Base-by-base conservation (phyloP, 208 protist species). In the Trypanosomatidae sp. region DNA sequence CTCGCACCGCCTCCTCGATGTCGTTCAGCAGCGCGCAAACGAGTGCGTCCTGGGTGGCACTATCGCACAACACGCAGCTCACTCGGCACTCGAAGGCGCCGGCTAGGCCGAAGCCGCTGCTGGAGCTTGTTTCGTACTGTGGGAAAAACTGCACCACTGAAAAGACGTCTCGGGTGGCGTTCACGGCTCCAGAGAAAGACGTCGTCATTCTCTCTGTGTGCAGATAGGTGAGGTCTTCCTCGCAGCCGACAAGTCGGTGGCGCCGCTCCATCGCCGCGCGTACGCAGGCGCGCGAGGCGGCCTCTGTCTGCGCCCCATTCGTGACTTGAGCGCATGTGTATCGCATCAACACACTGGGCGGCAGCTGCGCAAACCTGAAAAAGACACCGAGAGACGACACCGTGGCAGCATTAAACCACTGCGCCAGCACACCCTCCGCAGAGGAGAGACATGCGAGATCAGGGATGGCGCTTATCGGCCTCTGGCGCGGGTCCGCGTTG, bases 51-150 rank as follows among this genome's bases (percentile, higher is more conserved):
- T 80, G 85, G 33, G 59, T 66, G 43, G 55, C 62, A 55, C 62
- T 52, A 67, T 77, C 78, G 66, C 76, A 82, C n/a, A 84, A 49
- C 76, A 93, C 82, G 60, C 88, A 92, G 74, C 84, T 90, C 39
- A 94, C 84, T 19, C 91, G 89, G 56, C 87, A 92, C 77, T 96
- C 89, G 69, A 93, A 90, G 50, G 77, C 85, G 28, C 78, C 80
- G 2, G 89, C 89, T 4, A 93, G 62, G 36, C 75, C 73, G 22
- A 75, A 82, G 66, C 75, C 77, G 49, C 41, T 64, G 60, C 39
- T 46, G 17, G 56, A 52, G 28, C 53, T 58, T 1, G 60, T 60
- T 59, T 88, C 76, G 36, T 86, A 66, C 25, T 90, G 66, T 8
- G 82, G 79, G 58, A 96, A 92, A 53, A 91, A 87, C 76, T 94